phyloP scores from a whole-genome alignment of 108 stramenopile species.

The Cylindrotheca fusiformis region DNA sequence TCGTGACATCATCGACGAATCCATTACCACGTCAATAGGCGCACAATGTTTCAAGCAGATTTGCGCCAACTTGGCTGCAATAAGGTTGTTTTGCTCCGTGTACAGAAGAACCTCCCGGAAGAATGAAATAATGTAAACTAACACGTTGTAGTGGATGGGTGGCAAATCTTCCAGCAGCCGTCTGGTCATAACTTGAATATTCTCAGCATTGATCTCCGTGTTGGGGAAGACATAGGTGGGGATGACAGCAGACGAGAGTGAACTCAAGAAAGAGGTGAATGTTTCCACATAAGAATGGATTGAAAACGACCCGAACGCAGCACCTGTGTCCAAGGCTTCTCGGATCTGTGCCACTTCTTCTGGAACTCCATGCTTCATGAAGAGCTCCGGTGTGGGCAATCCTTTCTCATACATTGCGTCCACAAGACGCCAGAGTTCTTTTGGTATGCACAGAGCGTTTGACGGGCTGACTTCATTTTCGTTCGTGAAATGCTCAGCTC shows the following conservation, averaged over 20 bases:
- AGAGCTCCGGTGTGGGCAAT: constrained; percentile 82
- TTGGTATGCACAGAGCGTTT: constrained; percentile 88
- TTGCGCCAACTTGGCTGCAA: constrained; percentile 80
- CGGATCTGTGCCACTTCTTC: constrained; percentile 82
- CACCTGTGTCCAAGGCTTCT: constrained; percentile 87
- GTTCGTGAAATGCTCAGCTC: constrained; percentile 61
- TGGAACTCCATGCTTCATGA: constrained; percentile 68
- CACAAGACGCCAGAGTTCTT: constrained; percentile 94
- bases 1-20: constrained; percentile 31
- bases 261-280: constrained; percentile 72
- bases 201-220: constrained; percentile 81
- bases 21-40: constrained; percentile 52
- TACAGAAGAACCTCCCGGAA: constrained; percentile 87
- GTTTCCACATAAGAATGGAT: constrained; percentile 83
- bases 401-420: constrained; percentile 91
- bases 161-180: constrained; percentile 88
- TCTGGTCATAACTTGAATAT: constrained; percentile 73
- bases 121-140: constrained; percentile 96
- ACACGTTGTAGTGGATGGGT: constrained; percentile 92
- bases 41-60: constrained; percentile 72
- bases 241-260: constrained; percentile 83
- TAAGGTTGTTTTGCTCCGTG: constrained; percentile 59
- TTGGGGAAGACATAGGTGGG: constrained; percentile 74
- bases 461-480: constrained; percentile 38
- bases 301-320: constrained; percentile 49